Conservation (phyloP, 768 basidiomycete genomes). For the Phylloporus arenicola region DNA sequence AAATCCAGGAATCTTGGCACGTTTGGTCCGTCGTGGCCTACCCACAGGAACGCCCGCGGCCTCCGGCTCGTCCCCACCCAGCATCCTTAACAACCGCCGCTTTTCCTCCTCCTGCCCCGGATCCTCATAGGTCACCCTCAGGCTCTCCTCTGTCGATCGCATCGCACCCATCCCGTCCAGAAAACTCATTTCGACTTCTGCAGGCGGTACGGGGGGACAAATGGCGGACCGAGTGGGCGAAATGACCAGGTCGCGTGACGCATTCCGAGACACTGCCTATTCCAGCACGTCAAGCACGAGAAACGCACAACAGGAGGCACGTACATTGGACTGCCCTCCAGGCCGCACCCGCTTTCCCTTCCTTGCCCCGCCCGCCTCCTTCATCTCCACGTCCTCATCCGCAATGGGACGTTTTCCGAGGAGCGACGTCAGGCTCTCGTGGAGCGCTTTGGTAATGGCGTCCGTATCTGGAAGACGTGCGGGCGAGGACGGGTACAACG, state of each 20-base stretch:
- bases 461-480: constrained; percentile 37
- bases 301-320: constrained; percentile 1
- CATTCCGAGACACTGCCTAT: constrained; percentile 32
- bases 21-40: constrained; percentile 10
- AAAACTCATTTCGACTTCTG: constrained; percentile 29
- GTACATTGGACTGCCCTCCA: constrained; percentile 33
- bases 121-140: constrained; percentile 65
- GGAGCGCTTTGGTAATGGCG: constrained; percentile 51
- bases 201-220: not conserved
- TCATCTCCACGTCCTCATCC: constrained; percentile 32
- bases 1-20: constrained; percentile 6
- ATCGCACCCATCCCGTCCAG: constrained; percentile 18
- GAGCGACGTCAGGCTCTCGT: constrained; percentile 63
- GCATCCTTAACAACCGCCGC: constrained; percentile 49
- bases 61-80: constrained; percentile 28
- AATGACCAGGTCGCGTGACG: constrained; percentile 28
- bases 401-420: constrained; percentile 60
- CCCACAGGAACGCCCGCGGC: not conserved
- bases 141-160: constrained; percentile 37
- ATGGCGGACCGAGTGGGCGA: constrained; percentile 10
- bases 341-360: constrained; percentile 37
- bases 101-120: constrained; percentile 57
- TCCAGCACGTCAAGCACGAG: not conserved
- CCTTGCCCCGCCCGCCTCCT: constrained; percentile 14
- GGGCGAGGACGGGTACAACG: constrained; percentile 19